Percentiles rank a stretch among this genome's conserved stretches.
Evolutionary conservation across 1,284 basidiomycete genomes (phyloP).

Genomic region (Paramarasmius palmivorus): DNA sequence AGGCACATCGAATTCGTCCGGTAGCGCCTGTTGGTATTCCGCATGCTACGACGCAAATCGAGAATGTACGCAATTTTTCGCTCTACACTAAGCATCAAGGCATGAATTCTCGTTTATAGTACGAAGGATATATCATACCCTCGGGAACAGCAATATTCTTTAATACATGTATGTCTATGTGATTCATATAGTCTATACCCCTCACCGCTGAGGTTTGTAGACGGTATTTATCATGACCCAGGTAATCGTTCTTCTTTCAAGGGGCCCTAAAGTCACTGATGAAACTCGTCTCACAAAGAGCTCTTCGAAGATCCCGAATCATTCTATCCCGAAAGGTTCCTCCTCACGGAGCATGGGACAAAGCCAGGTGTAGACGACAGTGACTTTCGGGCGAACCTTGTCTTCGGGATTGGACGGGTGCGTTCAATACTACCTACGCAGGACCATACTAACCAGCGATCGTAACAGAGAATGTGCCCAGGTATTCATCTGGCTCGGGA

Average conservation of each 20-base stretch:
- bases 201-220: constrained; percentile 10
- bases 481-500: constrained; percentile 4
- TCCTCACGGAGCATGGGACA: constrained; percentile 19
- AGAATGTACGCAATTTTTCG: neutral
- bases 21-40: too few species aligned
- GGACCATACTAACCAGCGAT: too few species aligned
- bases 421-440: neutral
- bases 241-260: neutral
- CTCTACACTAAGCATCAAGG: constrained; percentile 14
- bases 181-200: too few species aligned
- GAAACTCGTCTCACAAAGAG: too few species aligned
- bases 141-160: constrained; percentile 19
- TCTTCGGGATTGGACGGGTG: constrained; percentile 21
- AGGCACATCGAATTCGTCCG: constrained; percentile 16
- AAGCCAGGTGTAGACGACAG: constrained; percentile 19
- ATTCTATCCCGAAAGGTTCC: constrained; percentile 24
- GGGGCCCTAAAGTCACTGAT: too few species aligned
- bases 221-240: constrained; percentile 20
- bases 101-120: constrained; percentile 11
- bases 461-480: constrained; percentile 7
- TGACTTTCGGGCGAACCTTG: constrained; percentile 17
- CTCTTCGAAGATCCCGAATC: constrained; percentile 21
- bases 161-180: constrained; percentile 19
- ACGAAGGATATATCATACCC: constrained; percentile 11
- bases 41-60: neutral